These are phyloP conservation scores for Lentinula sp. DNA, from an alignment of 768 basidiomycete genomes.

Conservation along the genomic window DNA sequence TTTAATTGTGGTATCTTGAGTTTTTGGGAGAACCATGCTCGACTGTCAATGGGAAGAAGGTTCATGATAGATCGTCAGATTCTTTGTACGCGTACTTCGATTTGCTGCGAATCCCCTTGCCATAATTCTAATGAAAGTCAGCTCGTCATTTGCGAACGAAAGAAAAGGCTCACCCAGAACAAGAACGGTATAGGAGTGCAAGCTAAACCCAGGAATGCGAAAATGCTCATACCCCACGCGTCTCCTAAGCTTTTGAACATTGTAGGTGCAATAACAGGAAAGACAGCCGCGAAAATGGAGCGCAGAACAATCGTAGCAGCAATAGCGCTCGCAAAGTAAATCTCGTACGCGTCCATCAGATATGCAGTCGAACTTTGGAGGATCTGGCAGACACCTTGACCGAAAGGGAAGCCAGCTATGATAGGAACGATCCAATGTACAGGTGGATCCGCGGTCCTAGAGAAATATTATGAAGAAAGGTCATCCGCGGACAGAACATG, in stretches of 20 bases:
- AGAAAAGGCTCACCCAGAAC: conserved; percentile 39
- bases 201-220: conserved; percentile 41
- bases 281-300: conserved; percentile 54
- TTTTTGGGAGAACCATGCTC: neutral
- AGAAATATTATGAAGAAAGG: neutral
- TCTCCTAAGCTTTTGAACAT: conserved; percentile 51
- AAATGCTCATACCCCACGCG: conserved; percentile 48
- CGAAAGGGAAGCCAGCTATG: conserved; percentile 62
- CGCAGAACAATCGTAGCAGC: conserved; percentile 65
- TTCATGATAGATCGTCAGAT: conserved; percentile 3
- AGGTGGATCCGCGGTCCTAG: conserved; percentile 42
- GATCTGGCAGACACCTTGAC: conserved; percentile 35
- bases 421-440: conserved; percentile 67
- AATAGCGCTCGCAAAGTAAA: conserved; percentile 63
- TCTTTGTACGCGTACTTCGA: conserved; percentile 38
- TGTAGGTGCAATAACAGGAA: conserved; percentile 51
- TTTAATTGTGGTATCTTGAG: neutral
- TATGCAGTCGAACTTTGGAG: conserved; percentile 63
- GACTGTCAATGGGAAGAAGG: neutral
- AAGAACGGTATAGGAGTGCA: conserved; percentile 53
- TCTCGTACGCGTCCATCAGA: conserved; percentile 64
- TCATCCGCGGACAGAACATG: neutral
- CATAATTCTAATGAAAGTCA: conserved; percentile 36
- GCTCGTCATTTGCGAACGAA: neutral
- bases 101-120: conserved; percentile 32